Conservation (phyloP, 805 yeast species). For the Clavispora fructus region DNA sequence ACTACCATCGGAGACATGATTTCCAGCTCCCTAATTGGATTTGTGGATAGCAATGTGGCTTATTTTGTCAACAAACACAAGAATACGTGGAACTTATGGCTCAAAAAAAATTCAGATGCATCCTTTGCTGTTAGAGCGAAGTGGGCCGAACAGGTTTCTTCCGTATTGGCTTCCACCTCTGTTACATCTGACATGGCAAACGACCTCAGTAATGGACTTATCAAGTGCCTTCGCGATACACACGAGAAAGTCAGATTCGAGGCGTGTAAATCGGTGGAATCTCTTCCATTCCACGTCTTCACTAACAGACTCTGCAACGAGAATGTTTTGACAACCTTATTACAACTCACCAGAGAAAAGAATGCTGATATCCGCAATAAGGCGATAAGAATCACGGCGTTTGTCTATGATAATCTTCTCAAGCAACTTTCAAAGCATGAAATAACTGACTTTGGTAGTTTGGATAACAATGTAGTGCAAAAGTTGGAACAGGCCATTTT, state of each 20-base stretch:
- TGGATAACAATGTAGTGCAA: constrained; percentile 18
- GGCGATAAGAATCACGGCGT: constrained; percentile 51
- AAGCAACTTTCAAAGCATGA: constrained; percentile 9
- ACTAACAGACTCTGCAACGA: constrained; percentile 43
- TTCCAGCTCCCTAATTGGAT: constrained; percentile 25
- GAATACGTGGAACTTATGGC: constrained; percentile 65
- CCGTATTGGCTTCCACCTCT: constrained; percentile 43
- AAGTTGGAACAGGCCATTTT: constrained; percentile 28
- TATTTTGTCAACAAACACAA: constrained; percentile 56
- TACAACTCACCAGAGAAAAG: constrained; percentile 68
- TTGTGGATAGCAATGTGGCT: constrained; percentile 35
- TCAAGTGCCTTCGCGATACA: constrained; percentile 67
- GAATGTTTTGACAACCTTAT: constrained; percentile 47
- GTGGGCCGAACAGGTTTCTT: constrained; percentile 62
- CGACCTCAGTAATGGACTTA: constrained; percentile 43
- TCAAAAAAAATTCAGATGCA: constrained; percentile 67
- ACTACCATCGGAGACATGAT: constrained; percentile 67
- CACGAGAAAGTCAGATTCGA: constrained; percentile 67
- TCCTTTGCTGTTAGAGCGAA: constrained; percentile 57
- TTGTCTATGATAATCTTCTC: constrained; percentile 48
- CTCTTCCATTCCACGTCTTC: constrained; percentile 43
- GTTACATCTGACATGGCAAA: constrained; percentile 43
- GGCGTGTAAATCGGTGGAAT: constrained; percentile 49
- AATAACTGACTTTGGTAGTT: constrained; percentile 27
- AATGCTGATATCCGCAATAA: constrained; percentile 57